These are phyloP conservation scores for Picea engelmannii DNA, from an alignment of 83 land plant genomes.

Conservation along the genomic window DNA sequence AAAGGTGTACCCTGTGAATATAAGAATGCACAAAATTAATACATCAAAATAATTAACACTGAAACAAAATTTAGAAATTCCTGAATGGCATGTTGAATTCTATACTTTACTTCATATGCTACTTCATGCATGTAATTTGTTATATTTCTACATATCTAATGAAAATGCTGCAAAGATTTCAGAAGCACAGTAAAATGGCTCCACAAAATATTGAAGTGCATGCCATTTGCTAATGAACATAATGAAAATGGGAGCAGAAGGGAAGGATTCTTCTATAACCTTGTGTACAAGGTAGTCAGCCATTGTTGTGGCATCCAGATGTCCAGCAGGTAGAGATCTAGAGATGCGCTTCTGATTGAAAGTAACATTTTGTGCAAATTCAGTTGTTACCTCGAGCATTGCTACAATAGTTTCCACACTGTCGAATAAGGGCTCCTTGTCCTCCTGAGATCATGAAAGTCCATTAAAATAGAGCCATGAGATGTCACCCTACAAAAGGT, in stretches of 20 bases:
- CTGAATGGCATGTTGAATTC: background rate
- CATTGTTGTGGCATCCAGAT: slow-evolving; percentile 99
- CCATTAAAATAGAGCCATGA: background rate
- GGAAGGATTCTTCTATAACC: slow-evolving; percentile 38
- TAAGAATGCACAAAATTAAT: background rate
- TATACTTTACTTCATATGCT: background rate
- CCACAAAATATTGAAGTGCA: background rate
- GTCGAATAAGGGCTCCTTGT: slow-evolving; percentile 98
- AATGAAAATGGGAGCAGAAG: background rate
- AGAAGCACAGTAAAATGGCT: slow-evolving; percentile 1
- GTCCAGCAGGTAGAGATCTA: slow-evolving; percentile 89
- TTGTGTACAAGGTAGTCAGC: slow-evolving; percentile 97
- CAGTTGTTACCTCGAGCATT: slow-evolving; percentile 90
- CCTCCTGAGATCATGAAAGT: slow-evolving; percentile 71
- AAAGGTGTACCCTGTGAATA: slow-evolving; percentile 83
- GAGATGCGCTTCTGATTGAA: slow-evolving; percentile 77
- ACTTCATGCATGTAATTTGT: background rate
- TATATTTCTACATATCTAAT: background rate
- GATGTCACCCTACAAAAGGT: background rate
- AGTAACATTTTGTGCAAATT: slow-evolving; percentile 89
- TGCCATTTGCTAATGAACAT: background rate
- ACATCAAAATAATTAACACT: background rate
- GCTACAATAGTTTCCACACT: slow-evolving; percentile 78
- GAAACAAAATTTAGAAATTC: background rate
- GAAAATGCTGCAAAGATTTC: background rate